Evolutionary conservation across 257 asterid genomes (phyloP).

Genomic region (Rubia yunnanensis): DNA sequence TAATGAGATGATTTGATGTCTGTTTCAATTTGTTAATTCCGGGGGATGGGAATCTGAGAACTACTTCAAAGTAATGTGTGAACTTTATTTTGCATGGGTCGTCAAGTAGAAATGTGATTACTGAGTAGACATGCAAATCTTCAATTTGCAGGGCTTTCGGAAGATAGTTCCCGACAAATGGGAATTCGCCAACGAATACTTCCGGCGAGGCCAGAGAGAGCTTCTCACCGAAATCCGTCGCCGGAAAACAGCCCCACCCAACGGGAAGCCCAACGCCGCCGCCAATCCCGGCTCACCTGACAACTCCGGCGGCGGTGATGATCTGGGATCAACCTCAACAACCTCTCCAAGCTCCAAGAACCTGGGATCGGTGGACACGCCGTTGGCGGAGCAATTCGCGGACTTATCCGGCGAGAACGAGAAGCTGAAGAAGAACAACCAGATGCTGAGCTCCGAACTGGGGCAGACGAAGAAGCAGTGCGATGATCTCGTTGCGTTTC

Average conservation of each 20-base stretch:
- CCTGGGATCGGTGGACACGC: constrained; percentile 46
- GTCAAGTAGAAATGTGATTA: neutral
- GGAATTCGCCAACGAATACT: constrained; percentile 84
- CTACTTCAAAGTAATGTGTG: no score
- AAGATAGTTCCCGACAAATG: constrained; percentile 78
- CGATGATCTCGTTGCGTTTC: constrained; percentile 45
- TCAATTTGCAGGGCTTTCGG: constrained; percentile 53
- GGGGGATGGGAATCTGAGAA: no score
- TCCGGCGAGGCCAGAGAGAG: constrained; percentile 56
- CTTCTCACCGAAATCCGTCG: constrained; percentile 64
- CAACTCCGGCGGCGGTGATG: constrained; percentile 61
- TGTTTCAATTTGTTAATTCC: no score
- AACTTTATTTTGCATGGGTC: neutral
- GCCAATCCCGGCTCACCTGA: constrained; percentile 28
- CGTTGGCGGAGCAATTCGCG: constrained; percentile 40
- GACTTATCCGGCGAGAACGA: constrained; percentile 60
- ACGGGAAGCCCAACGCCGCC: constrained; percentile 21
- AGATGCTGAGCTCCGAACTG: constrained; percentile 53
- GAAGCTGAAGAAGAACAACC: constrained; percentile 46
- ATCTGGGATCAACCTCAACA: constrained; percentile 59
- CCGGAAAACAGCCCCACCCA: constrained; percentile 32
- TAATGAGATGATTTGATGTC: no score
- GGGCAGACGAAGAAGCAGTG: constrained; percentile 54
- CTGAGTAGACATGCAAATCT: neutral
- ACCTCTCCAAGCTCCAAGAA: constrained; percentile 57